Evolutionary conservation across 148 eudicot genomes (phyloP).

Genomic region (Tetragonia tetragonoides): DNA sequence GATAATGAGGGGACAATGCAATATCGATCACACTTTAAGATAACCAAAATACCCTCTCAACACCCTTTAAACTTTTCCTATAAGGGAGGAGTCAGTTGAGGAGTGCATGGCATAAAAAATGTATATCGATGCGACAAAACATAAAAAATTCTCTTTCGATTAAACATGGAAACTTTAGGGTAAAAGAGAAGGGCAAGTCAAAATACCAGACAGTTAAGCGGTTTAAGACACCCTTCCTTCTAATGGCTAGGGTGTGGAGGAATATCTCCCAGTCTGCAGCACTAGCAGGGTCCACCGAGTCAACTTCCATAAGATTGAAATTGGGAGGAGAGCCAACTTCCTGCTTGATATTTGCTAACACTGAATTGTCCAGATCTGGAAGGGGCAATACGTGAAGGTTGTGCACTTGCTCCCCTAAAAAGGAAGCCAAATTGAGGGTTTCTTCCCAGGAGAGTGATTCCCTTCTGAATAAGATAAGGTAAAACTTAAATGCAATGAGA

Average conservation of each 20-base stretch:
- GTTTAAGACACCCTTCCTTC: conserved; percentile 48
- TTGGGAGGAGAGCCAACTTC: conserved; percentile 26
- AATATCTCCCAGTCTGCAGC: conserved; percentile 54
- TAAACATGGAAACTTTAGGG: neutral
- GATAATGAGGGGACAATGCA: neutral
- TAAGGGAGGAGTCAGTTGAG: neutral
- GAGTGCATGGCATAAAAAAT: neutral
- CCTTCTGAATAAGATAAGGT: conserved; percentile 50
- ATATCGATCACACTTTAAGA: neutral
- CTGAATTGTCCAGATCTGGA: conserved; percentile 43
- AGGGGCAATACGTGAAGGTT: conserved; percentile 70
- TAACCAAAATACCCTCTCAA: neutral
- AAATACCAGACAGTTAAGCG: conserved; percentile 77
- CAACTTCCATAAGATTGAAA: conserved; percentile 34
- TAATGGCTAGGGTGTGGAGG: conserved; percentile 44
- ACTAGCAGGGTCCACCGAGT: conserved; percentile 23
- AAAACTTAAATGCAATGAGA: neutral
- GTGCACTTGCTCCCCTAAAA: conserved; percentile 75
- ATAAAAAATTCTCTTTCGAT: neutral
- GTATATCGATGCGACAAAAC: neutral
- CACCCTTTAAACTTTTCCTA: neutral
- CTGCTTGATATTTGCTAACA: conserved; percentile 26
- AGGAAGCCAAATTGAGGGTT: conserved; percentile 72
- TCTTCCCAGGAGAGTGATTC: conserved; percentile 64
- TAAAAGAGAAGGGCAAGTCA: neutral